Evolutionary conservation across 345 rosid species (phyloP).

Genomic region (Lumnitzera littorea): DNA sequence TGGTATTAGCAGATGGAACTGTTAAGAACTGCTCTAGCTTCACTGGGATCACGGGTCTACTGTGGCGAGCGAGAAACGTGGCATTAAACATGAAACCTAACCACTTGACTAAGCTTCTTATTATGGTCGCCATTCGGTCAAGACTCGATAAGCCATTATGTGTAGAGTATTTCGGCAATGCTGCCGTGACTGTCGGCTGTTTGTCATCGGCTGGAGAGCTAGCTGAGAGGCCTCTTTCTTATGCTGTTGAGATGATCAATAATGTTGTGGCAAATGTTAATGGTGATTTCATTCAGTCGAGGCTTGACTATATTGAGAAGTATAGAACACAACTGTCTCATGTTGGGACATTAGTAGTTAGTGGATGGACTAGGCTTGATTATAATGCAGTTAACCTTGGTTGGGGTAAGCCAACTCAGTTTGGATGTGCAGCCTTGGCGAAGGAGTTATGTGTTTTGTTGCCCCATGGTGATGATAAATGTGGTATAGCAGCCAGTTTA

Average conservation of each 20-base stretch:
- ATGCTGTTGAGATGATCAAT: constrained; percentile 7
- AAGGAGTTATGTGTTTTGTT: constrained; percentile 15
- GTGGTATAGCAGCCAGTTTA: constrained; percentile 10
- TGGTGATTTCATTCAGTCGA: constrained; percentile 12
- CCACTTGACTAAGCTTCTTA: neutral
- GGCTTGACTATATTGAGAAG: constrained; percentile 8
- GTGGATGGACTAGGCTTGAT: constrained; percentile 19
- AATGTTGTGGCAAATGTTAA: constrained; percentile 7
- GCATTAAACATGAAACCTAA: too few relatives aligned
- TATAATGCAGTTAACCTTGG: constrained; percentile 12
- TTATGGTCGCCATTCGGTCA: constrained; percentile 9
- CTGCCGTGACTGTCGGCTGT: constrained; percentile 1
- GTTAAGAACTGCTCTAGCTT: constrained; percentile 9
- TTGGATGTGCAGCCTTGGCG: constrained; percentile 10
- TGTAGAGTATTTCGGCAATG: constrained; percentile 7
- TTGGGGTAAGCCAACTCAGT: constrained; percentile 22
- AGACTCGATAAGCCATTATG: constrained; percentile 5
- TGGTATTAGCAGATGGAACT: neutral
- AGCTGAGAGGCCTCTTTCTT: constrained; percentile 8
- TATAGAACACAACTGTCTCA: constrained; percentile 8
- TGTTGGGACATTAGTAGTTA: constrained; percentile 13
- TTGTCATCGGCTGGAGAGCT: constrained; percentile 10
- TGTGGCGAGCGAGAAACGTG: too few relatives aligned
- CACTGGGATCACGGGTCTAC: neutral
- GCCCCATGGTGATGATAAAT: constrained; percentile 10